Percentiles rank a stretch among this genome's conserved stretches.
These are phyloP conservation scores for Fusarium piperis DNA, from an alignment of 2,329 filamentous ascomycete genomes.

Conservation along the genomic window DNA sequence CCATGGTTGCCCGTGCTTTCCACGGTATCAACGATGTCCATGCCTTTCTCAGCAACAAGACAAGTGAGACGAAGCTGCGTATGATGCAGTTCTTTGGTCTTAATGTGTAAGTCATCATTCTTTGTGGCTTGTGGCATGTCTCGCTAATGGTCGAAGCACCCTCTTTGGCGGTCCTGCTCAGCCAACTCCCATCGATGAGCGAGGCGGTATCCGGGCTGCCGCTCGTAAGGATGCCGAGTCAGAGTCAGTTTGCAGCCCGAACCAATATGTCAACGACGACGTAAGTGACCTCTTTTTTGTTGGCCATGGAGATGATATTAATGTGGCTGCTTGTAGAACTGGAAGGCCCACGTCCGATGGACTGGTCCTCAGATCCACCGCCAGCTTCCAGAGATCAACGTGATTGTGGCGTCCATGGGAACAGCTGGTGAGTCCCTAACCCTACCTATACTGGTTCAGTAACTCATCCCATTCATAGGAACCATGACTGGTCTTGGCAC, in stretches of 20 bases:
- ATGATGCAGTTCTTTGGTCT: slow-evolving; percentile 49
- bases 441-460: background rate
- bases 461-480: slow-evolving; percentile 37
- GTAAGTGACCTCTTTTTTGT: slow-evolving; percentile 15
- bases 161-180: slow-evolving; percentile 48
- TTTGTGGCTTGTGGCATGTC: background rate
- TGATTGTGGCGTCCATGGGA: slow-evolving; percentile 66
- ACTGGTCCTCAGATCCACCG: slow-evolving; percentile 67
- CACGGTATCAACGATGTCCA: slow-evolving; percentile 52
- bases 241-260: slow-evolving; percentile 43
- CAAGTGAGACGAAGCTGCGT: slow-evolving; percentile 44
- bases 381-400: slow-evolving; percentile 65
- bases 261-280: slow-evolving; percentile 49
- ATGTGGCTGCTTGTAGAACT: slow-evolving; percentile 51
- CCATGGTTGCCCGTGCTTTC: slow-evolving; percentile 47
- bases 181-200: slow-evolving; percentile 45
- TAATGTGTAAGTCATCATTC: slow-evolving; percentile 40
- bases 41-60: slow-evolving; percentile 62
- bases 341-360: slow-evolving; percentile 65
- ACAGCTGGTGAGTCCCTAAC: slow-evolving; percentile 47
- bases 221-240: slow-evolving; percentile 44
- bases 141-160: slow-evolving; percentile 34
- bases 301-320: background rate
- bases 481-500: slow-evolving; percentile 61
- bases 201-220: slow-evolving; percentile 46